Evolutionary conservation across 345 rosid genomes (phyloP).

Genomic region (Salix arbutifolia): DNA sequence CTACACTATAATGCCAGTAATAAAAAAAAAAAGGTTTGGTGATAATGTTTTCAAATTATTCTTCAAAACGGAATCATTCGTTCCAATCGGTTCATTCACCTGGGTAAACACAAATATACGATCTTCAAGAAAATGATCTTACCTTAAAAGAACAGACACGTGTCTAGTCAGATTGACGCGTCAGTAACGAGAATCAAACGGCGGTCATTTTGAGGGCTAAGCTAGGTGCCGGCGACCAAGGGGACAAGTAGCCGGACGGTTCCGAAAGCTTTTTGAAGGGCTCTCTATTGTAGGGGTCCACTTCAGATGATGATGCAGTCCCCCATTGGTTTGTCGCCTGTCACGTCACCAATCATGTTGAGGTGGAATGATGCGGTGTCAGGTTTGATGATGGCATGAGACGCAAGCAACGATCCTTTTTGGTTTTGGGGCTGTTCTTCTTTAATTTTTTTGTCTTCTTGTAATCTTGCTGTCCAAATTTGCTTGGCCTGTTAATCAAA

Average conservation of each 20-base stretch:
- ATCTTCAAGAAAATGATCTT: not conserved
- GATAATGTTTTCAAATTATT: too few species aligned
- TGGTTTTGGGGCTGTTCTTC: not conserved
- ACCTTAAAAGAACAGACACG: conserved; percentile 18
- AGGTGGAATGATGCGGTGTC: conserved; percentile 28
- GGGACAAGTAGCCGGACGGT: conserved; percentile 43
- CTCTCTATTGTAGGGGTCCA: conserved; percentile 2
- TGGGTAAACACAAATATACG: not conserved
- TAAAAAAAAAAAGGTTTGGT: too few species aligned
- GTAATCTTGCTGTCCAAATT: not conserved
- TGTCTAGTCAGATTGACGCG: conserved; percentile 17
- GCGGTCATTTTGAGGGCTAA: conserved; percentile 23
- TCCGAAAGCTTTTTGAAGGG: conserved; percentile 25
- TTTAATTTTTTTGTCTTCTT: not conserved
- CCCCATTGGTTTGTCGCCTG: not conserved
- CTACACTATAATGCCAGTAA: too few species aligned
- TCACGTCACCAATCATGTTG: conserved; percentile 31
- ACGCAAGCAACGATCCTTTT: conserved; percentile 21
- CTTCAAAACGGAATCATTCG: too few species aligned
- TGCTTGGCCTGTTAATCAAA: not conserved
- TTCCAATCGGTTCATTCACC: conserved; percentile 1
- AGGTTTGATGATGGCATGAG: conserved; percentile 24
- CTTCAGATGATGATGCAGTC: not conserved
- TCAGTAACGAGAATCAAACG: conserved; percentile 15
- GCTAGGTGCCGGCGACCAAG: conserved; percentile 25